Percentiles rank a stretch among this genome's conserved stretches.
Conservation (phyloP, 352 stramenopile genomes). For the Pythium guiyangense region DNA sequence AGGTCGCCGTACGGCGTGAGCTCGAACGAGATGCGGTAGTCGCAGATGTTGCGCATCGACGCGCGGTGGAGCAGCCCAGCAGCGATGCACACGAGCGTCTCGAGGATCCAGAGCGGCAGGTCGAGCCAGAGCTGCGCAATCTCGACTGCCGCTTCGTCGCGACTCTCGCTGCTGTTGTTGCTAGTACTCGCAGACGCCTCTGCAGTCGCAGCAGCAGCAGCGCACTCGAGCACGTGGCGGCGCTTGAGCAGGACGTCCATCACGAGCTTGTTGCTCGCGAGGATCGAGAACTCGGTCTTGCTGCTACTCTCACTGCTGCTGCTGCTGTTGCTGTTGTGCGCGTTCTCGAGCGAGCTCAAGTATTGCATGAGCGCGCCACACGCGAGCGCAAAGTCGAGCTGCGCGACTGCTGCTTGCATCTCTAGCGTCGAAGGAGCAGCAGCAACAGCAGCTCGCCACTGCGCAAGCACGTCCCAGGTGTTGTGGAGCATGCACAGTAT, state of each 20-base stretch:
- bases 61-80: conserved; percentile 68
- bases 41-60: conserved; percentile 67
- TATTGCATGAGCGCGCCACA: conserved; percentile 43
- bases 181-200: background rate
- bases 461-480: conserved; percentile 45
- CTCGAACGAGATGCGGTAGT: conserved; percentile 79
- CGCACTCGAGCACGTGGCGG: conserved; percentile 20
- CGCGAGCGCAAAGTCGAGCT: conserved; percentile 44
- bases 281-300: conserved; percentile 37
- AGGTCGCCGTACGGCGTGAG: conserved; percentile 78
- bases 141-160: conserved; percentile 12
- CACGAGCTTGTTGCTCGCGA: conserved; percentile 38
- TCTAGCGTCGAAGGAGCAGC: conserved; percentile 2
- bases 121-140: conserved; percentile 33
- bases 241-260: conserved; percentile 41
- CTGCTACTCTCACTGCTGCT: conserved; percentile 4
- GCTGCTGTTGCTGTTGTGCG: background rate
- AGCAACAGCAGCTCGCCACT: conserved; percentile 24
- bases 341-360: conserved; percentile 29
- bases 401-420: background rate
- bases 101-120: conserved; percentile 62
- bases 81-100: conserved; percentile 60
- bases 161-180: background rate
- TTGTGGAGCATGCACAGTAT: conserved; percentile 49
- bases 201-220: background rate